phyloP scores from a whole-genome alignment of 768 basidiomycete genomes.

The Tricholomella constricta region DNA sequence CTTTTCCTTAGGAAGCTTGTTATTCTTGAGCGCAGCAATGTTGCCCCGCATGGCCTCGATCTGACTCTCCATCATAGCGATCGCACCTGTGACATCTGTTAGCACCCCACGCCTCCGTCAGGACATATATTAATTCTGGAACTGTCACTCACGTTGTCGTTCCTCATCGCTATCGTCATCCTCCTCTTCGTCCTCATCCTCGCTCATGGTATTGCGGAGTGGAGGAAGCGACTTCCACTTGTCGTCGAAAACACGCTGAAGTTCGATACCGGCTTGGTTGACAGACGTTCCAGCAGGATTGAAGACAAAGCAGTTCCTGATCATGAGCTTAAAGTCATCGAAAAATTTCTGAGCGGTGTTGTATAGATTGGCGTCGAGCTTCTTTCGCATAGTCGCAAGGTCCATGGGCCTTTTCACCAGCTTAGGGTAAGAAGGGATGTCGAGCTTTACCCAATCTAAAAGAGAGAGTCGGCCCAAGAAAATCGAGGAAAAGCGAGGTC shows the following conservation, averaged over 20 bases:
- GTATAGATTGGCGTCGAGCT: conserved; percentile 80
- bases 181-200: conserved; percentile 68
- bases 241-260: conserved; percentile 89
- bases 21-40: conserved; percentile 61
- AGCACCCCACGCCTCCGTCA: conserved; percentile 15
- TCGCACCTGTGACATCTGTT: conserved; percentile 52
- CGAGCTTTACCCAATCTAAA: conserved; percentile 74
- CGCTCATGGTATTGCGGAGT: conserved; percentile 52
- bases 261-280: conserved; percentile 79
- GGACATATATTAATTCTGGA: conserved; percentile 5
- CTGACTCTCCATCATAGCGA: conserved; percentile 78
- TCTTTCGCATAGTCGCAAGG: conserved; percentile 82
- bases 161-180: conserved; percentile 73
- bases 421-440: conserved; percentile 83
- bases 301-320: conserved; percentile 90
- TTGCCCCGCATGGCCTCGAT: conserved; percentile 77
- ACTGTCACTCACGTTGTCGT: conserved; percentile 57
- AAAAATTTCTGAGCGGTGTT: conserved; percentile 77
- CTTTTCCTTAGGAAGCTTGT: conserved; percentile 60
- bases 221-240: conserved; percentile 85
- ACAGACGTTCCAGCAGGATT: conserved; percentile 89
- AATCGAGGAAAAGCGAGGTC: not conserved
- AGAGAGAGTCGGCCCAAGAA: conserved; percentile 9
- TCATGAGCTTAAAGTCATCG: conserved; percentile 92
- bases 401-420: conserved; percentile 97